Conservation (phyloP, 2,329 filamentous ascomycete species). For the Chrysosporium queenslandicum region DNA sequence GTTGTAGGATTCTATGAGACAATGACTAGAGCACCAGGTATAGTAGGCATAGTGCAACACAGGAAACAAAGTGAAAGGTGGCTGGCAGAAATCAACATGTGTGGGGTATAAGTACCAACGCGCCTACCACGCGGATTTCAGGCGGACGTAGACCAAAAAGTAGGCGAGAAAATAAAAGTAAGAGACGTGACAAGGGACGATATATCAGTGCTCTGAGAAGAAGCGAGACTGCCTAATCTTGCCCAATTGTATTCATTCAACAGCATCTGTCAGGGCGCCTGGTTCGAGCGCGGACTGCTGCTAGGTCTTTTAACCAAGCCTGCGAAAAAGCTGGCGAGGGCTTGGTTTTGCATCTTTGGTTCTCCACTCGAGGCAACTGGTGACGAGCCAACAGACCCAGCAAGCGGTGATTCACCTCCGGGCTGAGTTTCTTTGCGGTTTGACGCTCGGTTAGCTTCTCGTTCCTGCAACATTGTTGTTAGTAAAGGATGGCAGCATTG, state of each 20-base stretch:
- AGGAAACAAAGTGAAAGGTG: neutral
- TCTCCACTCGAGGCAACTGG: slow-evolving; percentile 25
- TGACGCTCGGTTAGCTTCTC: slow-evolving; percentile 34
- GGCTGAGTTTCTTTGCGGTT: slow-evolving; percentile 27
- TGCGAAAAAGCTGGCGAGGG: slow-evolving; percentile 51
- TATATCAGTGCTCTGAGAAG: neutral
- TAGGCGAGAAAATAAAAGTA: neutral
- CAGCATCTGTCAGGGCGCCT: neutral
- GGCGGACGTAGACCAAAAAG: neutral
- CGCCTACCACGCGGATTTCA: neutral
- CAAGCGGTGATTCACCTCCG: slow-evolving; percentile 21
- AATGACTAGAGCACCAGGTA: neutral
- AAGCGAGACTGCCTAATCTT: neutral
- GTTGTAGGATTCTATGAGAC: neutral
- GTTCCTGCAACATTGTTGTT: slow-evolving; percentile 27
- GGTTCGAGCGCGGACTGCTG: slow-evolving; percentile 31
- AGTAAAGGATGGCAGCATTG: neutral
- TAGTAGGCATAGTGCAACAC: neutral
- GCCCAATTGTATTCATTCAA: neutral
- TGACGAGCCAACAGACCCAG: slow-evolving; percentile 17
- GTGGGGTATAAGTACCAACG: neutral
- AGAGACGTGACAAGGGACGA: neutral
- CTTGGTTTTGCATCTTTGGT: slow-evolving; percentile 49
- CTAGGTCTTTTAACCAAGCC: slow-evolving; percentile 46
- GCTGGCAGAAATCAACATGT: neutral